Conservation (phyloP, 31 red algal genomes). For the Endocladia muricata region DNA sequence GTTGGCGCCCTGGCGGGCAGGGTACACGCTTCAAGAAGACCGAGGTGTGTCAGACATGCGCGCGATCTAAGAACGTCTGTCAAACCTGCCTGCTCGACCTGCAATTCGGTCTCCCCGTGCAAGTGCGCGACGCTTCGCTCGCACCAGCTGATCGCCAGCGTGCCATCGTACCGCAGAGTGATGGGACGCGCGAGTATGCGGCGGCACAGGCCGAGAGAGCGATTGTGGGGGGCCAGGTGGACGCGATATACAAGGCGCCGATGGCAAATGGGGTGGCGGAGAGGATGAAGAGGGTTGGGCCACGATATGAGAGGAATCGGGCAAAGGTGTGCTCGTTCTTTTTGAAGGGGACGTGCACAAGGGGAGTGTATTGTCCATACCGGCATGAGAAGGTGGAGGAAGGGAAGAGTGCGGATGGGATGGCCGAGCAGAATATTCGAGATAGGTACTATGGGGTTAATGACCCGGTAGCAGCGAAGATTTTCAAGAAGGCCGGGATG, state of each 20-base stretch:
- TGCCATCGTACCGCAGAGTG: slow-evolving; percentile 56
- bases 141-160: slow-evolving; percentile 54
- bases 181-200: slow-evolving; percentile 63
- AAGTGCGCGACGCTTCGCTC: slow-evolving; percentile 74
- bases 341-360: slow-evolving; percentile 59
- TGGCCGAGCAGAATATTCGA: slow-evolving; percentile 61
- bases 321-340: slow-evolving; percentile 86
- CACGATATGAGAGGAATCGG: slow-evolving; percentile 75
- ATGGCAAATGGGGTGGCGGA: slow-evolving; percentile 51
- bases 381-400: slow-evolving; percentile 75
- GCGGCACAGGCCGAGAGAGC: slow-evolving; percentile 68
- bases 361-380: slow-evolving; percentile 82
- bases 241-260: slow-evolving; percentile 52
- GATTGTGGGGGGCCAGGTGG: slow-evolving; percentile 48
- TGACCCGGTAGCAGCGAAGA: slow-evolving; percentile 82
- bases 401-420: neutral
- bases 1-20: slow-evolving; percentile 77
- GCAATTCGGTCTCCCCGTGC: slow-evolving; percentile 73
- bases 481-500: slow-evolving; percentile 14
- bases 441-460: slow-evolving; percentile 88
- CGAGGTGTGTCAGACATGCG: slow-evolving; percentile 84
- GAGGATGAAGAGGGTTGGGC: slow-evolving; percentile 55
- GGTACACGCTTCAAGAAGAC: slow-evolving; percentile 81
- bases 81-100: slow-evolving; percentile 90
- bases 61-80: slow-evolving; percentile 89